phyloP scores from a whole-genome alignment of 2,329 filamentous ascomycete genomes.

The Aspergillus viridinutans region DNA sequence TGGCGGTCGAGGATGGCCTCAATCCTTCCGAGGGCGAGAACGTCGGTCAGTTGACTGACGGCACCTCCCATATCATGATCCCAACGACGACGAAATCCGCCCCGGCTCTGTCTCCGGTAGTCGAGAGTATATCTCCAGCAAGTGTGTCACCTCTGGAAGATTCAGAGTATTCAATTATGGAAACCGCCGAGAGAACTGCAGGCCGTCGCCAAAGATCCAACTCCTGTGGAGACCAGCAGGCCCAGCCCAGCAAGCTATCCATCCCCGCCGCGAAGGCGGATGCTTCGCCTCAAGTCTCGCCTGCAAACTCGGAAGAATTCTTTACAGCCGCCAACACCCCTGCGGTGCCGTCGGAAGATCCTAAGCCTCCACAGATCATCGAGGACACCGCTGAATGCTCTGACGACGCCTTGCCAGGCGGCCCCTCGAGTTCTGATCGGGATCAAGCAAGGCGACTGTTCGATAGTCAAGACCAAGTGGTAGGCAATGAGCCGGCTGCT shows the following conservation, averaged over 20 bases:
- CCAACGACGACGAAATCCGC: conserved; percentile 10
- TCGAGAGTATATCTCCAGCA: conserved; percentile 23
- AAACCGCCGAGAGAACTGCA: background rate
- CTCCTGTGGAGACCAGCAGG: conserved; percentile 21
- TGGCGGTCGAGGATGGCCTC: conserved; percentile 3
- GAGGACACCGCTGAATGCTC: conserved; percentile 15
- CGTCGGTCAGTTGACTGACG: conserved; percentile 1
- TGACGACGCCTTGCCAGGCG: conserved; percentile 17
- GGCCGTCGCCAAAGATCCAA: conserved; percentile 9
- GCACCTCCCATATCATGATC: conserved; percentile 5
- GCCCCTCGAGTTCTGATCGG: conserved; percentile 61
- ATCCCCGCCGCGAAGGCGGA: conserved; percentile 22
- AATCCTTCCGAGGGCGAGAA: conserved; percentile 5
- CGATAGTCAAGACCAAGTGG: conserved; percentile 73
- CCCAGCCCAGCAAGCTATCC: conserved; percentile 19
- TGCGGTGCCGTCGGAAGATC: conserved; percentile 29
- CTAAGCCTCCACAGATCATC: conserved; percentile 12
- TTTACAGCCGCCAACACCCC: conserved; percentile 43
- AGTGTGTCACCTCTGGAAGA: conserved; percentile 6
- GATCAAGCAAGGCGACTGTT: conserved; percentile 78
- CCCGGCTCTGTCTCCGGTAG: conserved; percentile 24
- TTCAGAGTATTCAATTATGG: conserved; percentile 3
- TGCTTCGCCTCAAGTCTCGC: conserved; percentile 30
- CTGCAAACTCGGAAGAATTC: conserved; percentile 41
- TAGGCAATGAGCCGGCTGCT: conserved; percentile 73